A percentile compares a stretch with the other conserved stretches of the same genome.
phyloP scores from a whole-genome alignment of 2,329 filamentous ascomycete genomes.

The Ophiostoma angusticollis region DNA sequence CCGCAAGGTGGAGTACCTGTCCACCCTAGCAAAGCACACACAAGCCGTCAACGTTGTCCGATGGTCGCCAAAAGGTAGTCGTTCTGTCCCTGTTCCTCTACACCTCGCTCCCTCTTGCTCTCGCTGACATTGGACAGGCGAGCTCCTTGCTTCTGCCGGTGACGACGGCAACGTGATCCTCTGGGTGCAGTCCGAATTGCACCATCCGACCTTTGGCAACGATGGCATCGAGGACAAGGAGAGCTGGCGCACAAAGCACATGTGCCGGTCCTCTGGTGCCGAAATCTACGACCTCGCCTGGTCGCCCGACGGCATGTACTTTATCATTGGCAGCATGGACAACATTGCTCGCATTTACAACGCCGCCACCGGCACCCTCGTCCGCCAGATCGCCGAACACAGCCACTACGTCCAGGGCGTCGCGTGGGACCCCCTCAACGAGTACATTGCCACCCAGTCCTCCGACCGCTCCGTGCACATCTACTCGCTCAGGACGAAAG shows the following conservation, averaged over 20 bases:
- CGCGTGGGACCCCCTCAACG: constrained; percentile 94
- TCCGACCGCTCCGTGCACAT: constrained; percentile 97
- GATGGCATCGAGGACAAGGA: constrained; percentile 88
- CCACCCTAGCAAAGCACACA: constrained; percentile 83
- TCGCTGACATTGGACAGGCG: constrained; percentile 44
- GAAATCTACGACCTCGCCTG: constrained; percentile 98
- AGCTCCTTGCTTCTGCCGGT: constrained; percentile 85
- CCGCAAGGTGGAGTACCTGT: constrained; percentile 79
- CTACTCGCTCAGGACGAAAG: constrained; percentile 90
- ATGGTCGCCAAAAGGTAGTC: constrained; percentile 78
- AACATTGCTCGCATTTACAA: constrained; percentile 97
- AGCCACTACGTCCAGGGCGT: constrained; percentile 98
- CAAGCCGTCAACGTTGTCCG: constrained; percentile 97
- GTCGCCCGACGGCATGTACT: constrained; percentile 93
- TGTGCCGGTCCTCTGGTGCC: constrained; percentile 88
- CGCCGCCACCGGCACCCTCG: constrained; percentile 53
- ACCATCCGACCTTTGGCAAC: constrained; percentile 60
- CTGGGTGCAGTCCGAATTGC: constrained; percentile 79
- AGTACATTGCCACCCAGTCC: constrained; percentile 95
- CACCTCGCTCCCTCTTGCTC: not conserved
- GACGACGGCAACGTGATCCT: constrained; percentile 95
- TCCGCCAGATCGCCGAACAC: constrained; percentile 92
- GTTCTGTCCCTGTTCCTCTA: not conserved
- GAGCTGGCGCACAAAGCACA: constrained; percentile 91
- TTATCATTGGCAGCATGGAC: constrained; percentile 99